These are phyloP conservation scores for Penicillium sp. DNA, from an alignment of 2,329 filamentous ascomycete species.

Conservation along the genomic window DNA sequence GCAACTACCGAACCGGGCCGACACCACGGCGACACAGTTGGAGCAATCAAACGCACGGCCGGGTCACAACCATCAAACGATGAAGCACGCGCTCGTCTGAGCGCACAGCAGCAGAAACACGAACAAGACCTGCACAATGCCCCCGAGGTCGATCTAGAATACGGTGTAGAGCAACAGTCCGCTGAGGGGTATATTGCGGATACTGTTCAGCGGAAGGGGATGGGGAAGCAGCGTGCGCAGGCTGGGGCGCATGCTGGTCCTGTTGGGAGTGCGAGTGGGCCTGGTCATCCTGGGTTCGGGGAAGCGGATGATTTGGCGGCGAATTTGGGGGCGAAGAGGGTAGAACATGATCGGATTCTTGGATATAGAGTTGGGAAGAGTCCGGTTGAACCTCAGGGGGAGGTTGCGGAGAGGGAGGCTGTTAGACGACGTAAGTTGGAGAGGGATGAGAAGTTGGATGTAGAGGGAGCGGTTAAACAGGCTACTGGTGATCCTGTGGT, in stretches of 20 bases:
- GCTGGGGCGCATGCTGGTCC: constrained; percentile 37
- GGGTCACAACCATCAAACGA: constrained; percentile 32
- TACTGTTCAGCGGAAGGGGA: constrained; percentile 27
- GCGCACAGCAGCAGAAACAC: constrained; percentile 16
- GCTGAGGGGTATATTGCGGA: constrained; percentile 36
- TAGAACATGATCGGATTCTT: constrained; percentile 34
- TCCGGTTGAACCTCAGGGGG: constrained; percentile 17
- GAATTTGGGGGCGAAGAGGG: constrained; percentile 35
- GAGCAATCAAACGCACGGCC: constrained; percentile 25
- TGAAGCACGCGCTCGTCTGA: constrained; percentile 20
- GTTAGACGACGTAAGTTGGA: constrained; percentile 28
- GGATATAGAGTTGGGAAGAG: constrained; percentile 26
- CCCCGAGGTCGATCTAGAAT: constrained; percentile 32
- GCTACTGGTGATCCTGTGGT: constrained; percentile 30
- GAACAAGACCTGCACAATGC: constrained; percentile 16
- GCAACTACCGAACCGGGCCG: not conserved
- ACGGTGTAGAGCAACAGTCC: constrained; percentile 39
- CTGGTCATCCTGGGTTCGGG: constrained; percentile 32
- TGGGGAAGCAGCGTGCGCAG: constrained; percentile 25
- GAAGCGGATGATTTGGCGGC: constrained; percentile 32
- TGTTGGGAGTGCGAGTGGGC: constrained; percentile 30
- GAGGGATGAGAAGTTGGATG: constrained; percentile 30
- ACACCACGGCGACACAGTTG: constrained; percentile 26
- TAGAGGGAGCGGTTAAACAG: constrained; percentile 26
- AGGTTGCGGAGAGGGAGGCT: constrained; percentile 26